Evolutionary conservation across 345 rosid genomes (phyloP).

Genomic region (Salix caprea): DNA sequence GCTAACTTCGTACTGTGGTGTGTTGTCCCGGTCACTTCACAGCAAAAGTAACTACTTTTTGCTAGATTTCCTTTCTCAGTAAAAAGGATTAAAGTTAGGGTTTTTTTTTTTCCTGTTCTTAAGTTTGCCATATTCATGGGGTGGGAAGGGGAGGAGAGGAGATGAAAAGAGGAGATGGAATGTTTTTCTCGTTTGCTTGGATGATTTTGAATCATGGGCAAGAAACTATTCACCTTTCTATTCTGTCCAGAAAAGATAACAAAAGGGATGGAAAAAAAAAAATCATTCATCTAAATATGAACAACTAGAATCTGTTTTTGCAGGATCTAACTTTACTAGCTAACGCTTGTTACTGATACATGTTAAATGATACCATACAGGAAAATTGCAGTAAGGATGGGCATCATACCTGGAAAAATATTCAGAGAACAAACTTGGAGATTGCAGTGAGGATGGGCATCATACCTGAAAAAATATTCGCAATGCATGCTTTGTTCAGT

Average conservation of each 20-base stretch:
- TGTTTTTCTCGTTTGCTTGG: too few relatives aligned
- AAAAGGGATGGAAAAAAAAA: neutral
- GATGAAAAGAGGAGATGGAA: too few relatives aligned
- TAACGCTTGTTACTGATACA: neutral
- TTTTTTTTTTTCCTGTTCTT: too few relatives aligned
- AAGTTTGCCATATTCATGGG: too few relatives aligned
- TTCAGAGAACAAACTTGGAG: too few relatives aligned
- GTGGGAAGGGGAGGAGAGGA: too few relatives aligned
- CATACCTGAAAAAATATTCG: slow-evolving; percentile 51
- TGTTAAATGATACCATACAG: neutral
- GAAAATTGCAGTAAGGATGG: slow-evolving; percentile 19
- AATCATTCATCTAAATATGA: neutral
- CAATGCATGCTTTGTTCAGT: neutral
- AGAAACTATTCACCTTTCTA: neutral
- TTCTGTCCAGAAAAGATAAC: neutral
- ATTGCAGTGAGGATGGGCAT: slow-evolving; percentile 36
- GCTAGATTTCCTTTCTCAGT: too few relatives aligned
- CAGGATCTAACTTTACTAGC: neutral
- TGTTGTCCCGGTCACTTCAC: too few relatives aligned
- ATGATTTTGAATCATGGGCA: neutral
- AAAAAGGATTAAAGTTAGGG: too few relatives aligned
- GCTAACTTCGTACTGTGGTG: too few relatives aligned
- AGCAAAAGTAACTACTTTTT: too few relatives aligned
- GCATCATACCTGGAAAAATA: slow-evolving; percentile 62
- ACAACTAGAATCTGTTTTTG: neutral